A percentile compares a stretch with the other conserved stretches of the same genome.
Conservation (phyloP, 768 basidiomycete species). For the Mycena olivaceomarginata region DNA sequence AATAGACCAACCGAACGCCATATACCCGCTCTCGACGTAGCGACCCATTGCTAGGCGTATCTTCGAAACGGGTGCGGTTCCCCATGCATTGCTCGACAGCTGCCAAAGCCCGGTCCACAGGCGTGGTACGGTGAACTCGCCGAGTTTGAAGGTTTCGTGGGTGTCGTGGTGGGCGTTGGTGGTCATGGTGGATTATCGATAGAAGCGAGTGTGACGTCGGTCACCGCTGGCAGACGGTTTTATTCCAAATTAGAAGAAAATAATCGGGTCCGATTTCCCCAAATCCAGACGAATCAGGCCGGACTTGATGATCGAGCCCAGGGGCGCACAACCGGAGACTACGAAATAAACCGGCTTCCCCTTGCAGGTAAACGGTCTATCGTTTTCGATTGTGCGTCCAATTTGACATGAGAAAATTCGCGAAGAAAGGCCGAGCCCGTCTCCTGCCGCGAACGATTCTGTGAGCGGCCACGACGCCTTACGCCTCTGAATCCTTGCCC, state of each 20-base stretch:
- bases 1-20: constrained; percentile 32
- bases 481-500: background rate
- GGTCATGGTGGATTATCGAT: constrained; percentile 29
- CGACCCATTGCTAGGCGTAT: constrained; percentile 43
- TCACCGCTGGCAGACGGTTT: background rate
- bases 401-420: constrained; percentile 7
- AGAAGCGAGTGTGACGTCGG: constrained; percentile 12
- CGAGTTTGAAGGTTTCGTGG: constrained; percentile 43
- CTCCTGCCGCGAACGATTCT: too few relatives aligned
- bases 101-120: constrained; percentile 44
- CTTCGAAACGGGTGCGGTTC: constrained; percentile 36
- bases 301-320: constrained; percentile 30
- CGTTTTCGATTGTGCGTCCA: background rate
- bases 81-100: constrained; percentile 45
- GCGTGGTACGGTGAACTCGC: constrained; percentile 41
- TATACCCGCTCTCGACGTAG: constrained; percentile 66
- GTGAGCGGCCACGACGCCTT: background rate
- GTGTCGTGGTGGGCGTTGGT: constrained; percentile 33
- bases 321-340: constrained; percentile 17
- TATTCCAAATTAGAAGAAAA: constrained; percentile 16
- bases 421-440: background rate
- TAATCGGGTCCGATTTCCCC: background rate
- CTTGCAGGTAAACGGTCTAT: constrained; percentile 30
- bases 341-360: constrained; percentile 33
- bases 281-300: constrained; percentile 21